Evolutionary conservation across 306 rosid genomes (phyloP).

Genomic region (Senna siamea): DNA sequence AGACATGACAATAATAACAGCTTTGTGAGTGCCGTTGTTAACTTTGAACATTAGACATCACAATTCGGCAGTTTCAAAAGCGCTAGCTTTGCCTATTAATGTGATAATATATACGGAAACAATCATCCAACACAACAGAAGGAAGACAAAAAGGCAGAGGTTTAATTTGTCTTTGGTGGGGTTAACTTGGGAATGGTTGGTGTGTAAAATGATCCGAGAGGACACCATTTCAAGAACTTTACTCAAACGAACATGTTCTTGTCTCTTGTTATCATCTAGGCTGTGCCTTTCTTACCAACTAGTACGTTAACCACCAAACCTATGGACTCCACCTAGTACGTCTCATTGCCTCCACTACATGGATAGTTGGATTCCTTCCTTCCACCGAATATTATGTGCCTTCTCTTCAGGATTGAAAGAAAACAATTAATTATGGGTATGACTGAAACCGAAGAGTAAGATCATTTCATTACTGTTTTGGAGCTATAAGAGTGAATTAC

Average conservation of each 20-base stretch:
- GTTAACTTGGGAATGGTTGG: neutral
- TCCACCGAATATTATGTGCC: neutral
- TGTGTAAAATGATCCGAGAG: neutral
- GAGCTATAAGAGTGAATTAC: conserved; percentile 19
- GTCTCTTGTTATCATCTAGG: conserved; percentile 21
- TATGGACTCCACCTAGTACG: conserved; percentile 33
- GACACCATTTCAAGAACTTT: conserved; percentile 27
- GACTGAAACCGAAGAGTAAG: neutral
- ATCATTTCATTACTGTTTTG: neutral
- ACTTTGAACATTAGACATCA: neutral
- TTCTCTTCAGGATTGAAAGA: neutral
- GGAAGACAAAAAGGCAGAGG: conserved; percentile 1
- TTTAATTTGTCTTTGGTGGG: neutral
- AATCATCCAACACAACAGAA: neutral
- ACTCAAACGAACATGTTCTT: conserved; percentile 36
- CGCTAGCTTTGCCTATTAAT: neutral
- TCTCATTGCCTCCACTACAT: conserved; percentile 20
- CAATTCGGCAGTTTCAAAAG: neutral
- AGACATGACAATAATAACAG: neutral
- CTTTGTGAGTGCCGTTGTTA: neutral
- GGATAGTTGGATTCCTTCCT: neutral
- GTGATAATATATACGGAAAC: neutral
- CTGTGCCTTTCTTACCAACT: conserved; percentile 49
- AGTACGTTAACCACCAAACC: conserved; percentile 24
- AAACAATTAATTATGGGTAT: neutral